Conservation (phyloP, 2,329 filamentous ascomycete genomes). For the Sclerotinia glacialis region DNA sequence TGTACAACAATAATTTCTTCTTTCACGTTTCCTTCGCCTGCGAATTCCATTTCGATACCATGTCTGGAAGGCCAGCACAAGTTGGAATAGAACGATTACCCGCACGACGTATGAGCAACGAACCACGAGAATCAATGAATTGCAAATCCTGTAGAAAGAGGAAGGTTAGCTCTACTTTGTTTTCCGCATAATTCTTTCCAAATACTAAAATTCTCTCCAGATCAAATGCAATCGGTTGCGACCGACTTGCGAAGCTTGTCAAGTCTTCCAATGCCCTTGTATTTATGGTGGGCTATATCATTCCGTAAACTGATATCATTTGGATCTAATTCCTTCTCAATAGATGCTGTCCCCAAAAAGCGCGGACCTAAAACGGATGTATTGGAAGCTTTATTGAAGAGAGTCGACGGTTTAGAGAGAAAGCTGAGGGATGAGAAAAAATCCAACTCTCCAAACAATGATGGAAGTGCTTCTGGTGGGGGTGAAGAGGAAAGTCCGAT, state of each 20-base stretch:
- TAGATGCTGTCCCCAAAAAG: constrained; percentile 87
- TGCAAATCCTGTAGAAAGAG: constrained; percentile 92
- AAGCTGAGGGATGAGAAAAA: constrained; percentile 68
- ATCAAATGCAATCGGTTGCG: constrained; percentile 89
- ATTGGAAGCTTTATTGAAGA: constrained; percentile 76
- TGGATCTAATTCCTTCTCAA: constrained; percentile 22
- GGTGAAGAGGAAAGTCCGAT: constrained; percentile 30
- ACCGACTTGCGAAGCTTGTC: constrained; percentile 83
- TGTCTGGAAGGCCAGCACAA: constrained; percentile 37
- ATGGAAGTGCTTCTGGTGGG: constrained; percentile 27
- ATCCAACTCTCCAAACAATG: constrained; percentile 37
- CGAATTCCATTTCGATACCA: constrained; percentile 26
- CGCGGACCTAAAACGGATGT: constrained; percentile 88
- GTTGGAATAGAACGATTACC: constrained; percentile 41
- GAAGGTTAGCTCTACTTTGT: constrained; percentile 59
- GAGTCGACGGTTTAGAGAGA: constrained; percentile 81
- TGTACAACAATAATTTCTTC: constrained; percentile 24
- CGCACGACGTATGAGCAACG: constrained; percentile 40
- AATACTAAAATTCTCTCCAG: constrained; percentile 46
- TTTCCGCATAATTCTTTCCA: constrained; percentile 27
- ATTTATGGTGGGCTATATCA: constrained; percentile 70
- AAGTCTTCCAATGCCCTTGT: constrained; percentile 84
- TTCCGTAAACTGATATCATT: neutral
- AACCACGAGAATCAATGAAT: constrained; percentile 89
- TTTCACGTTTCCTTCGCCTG: constrained; percentile 12